Evolutionary conservation across 805 yeast species (phyloP), one percentile per base, ranked within the genome.

Genomic region (Nakazawaea wyomingensis): DNA sequence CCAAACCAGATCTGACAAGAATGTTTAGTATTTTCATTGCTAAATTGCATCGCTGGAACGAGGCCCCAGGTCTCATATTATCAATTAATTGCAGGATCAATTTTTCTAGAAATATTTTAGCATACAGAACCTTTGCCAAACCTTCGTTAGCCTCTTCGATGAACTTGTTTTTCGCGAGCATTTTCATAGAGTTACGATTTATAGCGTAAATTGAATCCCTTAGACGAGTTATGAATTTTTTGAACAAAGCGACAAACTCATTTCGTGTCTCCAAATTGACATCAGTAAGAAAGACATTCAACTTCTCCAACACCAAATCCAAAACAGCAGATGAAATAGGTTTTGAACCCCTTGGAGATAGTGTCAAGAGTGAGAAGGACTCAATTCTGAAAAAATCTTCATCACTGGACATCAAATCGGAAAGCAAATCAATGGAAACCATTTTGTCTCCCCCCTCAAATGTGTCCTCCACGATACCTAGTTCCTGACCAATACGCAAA

Each of bases 211-310:
- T 61, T 0, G 90, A 84, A 41, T 83, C 93, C 50, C 85, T 71
- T 14, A 85, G 60, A 50, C 96, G 68, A 22, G 71, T 59, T 10
- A 87, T 55, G 49, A 89, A 80, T 44, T 72, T 77, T 43, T 82
- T 72, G 44, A 89, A 60, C 14, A 76, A 54, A 3, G 91, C 79
- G 21, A 69, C 67, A 40, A 85, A 77, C 36, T 76, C 80, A 49
- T 80, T 81, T 54, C 96, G 68, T 1, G 76, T 68, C 47, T 84
- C 90, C 13, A 86, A 69, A 44, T 82, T 78, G 16, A 74, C 67
- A 46, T 85, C 95, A n/a, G 73, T 67, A 45, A 83, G 71, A 48
- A 81, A 69, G 4, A 72, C 61, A 24, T 73, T 74, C 4, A 82
- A 53, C 24, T 71, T 61, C 0, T 65, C 55, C 30, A 60, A 51